Evolutionary conservation across 441 rosid genomes (phyloP), one percentile per base, ranked within the genome.

Genomic region (Eugenia klotzschiana): DNA sequence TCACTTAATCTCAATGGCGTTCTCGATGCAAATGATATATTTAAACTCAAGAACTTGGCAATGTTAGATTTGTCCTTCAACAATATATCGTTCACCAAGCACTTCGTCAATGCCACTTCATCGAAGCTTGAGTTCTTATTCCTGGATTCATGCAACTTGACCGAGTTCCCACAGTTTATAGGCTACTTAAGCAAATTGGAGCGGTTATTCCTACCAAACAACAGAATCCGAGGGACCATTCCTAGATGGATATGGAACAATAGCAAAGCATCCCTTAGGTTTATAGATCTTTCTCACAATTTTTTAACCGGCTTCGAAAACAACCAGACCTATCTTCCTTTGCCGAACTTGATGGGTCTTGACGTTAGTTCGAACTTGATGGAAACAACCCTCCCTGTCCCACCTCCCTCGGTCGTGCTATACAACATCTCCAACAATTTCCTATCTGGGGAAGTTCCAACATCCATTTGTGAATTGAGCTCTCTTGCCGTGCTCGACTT

Each of bases 181-280:
- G 37, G 69, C 69, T 6, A 7, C 22, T 57, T 7, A 0, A 57
- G 37, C 22, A 0, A 26, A 57, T 26, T 57, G 22, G 0, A 0
- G 5, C 0, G 0, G 2, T 58, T 58, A 58, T 0, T 0, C 20
- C 72, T 58, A 27, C 0, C 1, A 15, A 0, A 58, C 11, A 27
- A 58, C 40, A 58, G 0, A 27, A 58, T 58, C 10, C 22, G 0
- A 29, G 23, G 73, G 41, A 60, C 2, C 3, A 29, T 60, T 27
- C 73, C 73, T 27, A 27, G 73, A 15, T 7, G 73, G 73, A 3
- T 60, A 1, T 60, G 73, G 73, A 60, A 29, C 41, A 60, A 29
- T 27, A 7, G 23, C 6, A 60, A 25, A 15, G 73, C 16, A 60
- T 27, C 12, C 8, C 23, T 60, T 0, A 0, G 0, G 1, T 1